Evolutionary conservation across 768 basidiomycete species (phyloP).

Genomic region (Cystofilobasidium macerans): DNA sequence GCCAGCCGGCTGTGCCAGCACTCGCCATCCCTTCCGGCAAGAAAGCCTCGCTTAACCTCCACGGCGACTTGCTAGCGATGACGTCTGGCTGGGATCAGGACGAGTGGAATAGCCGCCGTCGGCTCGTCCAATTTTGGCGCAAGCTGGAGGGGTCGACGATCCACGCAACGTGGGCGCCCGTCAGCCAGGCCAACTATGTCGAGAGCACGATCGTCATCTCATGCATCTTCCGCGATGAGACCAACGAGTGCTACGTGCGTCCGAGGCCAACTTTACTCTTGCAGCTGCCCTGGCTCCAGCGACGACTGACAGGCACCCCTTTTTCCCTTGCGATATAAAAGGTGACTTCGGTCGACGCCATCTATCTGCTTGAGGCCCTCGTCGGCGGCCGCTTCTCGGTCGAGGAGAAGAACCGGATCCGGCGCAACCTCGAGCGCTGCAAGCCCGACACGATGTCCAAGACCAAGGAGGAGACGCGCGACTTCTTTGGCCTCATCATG

Average conservation of each 20-base stretch:
- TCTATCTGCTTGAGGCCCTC: slow-evolving; percentile 76
- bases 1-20: too few species aligned
- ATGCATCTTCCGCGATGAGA: slow-evolving; percentile 77
- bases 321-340: slow-evolving; percentile 2
- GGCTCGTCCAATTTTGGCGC: slow-evolving; percentile 76
- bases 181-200: slow-evolving; percentile 61
- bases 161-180: slow-evolving; percentile 64
- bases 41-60: slow-evolving; percentile 13
- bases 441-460: slow-evolving; percentile 83
- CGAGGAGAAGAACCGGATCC: slow-evolving; percentile 92
- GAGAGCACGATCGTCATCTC: slow-evolving; percentile 75
- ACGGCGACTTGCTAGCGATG: slow-evolving; percentile 20
- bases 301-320: background rate
- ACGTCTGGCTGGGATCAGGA: slow-evolving; percentile 41
- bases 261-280: too few species aligned
- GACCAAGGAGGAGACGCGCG: slow-evolving; percentile 61
- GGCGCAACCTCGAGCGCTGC: slow-evolving; percentile 87
- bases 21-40: background rate
- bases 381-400: slow-evolving; percentile 68
- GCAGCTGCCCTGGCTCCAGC: background rate
- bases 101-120: slow-evolving; percentile 59
- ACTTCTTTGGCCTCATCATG: slow-evolving; percentile 95
- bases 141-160: slow-evolving; percentile 65
- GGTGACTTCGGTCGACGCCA: slow-evolving; percentile 90
- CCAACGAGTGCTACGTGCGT: slow-evolving; percentile 52